phyloP scores from a whole-genome alignment of 148 eudicot species.

The Talinum fruticosum region DNA sequence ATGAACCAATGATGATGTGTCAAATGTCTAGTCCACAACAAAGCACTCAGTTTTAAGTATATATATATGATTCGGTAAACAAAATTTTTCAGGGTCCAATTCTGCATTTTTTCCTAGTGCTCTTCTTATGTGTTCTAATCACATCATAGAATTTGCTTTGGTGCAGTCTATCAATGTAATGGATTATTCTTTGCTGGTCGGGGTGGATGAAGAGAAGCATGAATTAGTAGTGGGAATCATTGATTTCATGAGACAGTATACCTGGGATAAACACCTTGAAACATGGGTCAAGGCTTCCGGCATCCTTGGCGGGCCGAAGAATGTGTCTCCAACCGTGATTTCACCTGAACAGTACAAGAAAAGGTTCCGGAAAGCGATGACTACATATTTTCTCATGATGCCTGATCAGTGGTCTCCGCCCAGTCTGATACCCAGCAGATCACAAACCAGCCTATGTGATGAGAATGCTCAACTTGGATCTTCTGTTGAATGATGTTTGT shows the following conservation, averaged over 20 bases:
- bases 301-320: conserved; percentile 88
- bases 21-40: no score
- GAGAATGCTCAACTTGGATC: conserved; percentile 44
- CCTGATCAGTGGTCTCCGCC: conserved; percentile 94
- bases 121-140: background rate
- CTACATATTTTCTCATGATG: conserved; percentile 84
- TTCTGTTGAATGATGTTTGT: conserved; percentile 35
- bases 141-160: background rate
- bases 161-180: conserved; percentile 91
- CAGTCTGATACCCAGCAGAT: conserved; percentile 44
- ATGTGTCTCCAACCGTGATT: conserved; percentile 81
- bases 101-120: background rate
- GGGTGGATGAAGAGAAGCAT: conserved; percentile 87
- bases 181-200: conserved; percentile 92
- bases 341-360: conserved; percentile 94
- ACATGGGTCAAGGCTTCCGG: conserved; percentile 98
- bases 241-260: conserved; percentile 96
- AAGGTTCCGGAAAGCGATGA: conserved; percentile 95
- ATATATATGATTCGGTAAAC: no score
- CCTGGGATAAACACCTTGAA: conserved; percentile 98
- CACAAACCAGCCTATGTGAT: conserved; percentile 54
- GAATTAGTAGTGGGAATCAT: conserved; percentile 95
- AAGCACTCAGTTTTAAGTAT: no score
- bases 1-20: no score
- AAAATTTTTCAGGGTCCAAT: background rate